Base-by-base conservation (phyloP, 352 stramenopile species). In the Aphanomyces stellatus region DNA sequence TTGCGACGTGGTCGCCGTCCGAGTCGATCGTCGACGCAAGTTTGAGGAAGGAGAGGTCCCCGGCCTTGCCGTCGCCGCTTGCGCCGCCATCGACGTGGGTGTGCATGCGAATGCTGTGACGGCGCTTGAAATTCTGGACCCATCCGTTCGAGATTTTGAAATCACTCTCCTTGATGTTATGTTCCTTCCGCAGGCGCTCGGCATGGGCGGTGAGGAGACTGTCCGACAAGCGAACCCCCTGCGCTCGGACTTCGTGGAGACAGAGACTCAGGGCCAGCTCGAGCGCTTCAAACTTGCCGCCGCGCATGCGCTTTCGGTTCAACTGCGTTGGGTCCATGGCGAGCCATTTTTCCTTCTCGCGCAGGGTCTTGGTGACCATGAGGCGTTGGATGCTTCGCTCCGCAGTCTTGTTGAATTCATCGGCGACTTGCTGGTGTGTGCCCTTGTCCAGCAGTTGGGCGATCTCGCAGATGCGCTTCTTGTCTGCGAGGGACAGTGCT, bases 141-240 rank as follows among this genome's bases (percentile, higher is more conserved):
- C 60, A 67, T 41, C 60, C 60, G n/a, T 67, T 67, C 60, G 60
- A 67, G 24, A 67, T 67, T 41, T 67, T 67, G n/a, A 67, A 67
- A 7, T 67, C 60, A 17, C 48, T 51, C 7, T 67, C 60, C 35
- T 67, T 67, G 60, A 67, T 67, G 49, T 67, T 35, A 33, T 51
- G 35, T 31, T 67, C 60, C 17, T 35, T 41, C 28, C 60, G 60
- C 17, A 67, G 49, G 3, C 60, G 43, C 30, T 67, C 60, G n/a
- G 60, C 60, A 30, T 67, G 60, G 17, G 60, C 48, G 6, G 60
- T 67, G 17, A 67, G 27, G 31, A 67, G 24, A 17, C 24, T 28
- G 34, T 67, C 60, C 30, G 60, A 67, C n/a, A 67, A 31, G 13
- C 60, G 60, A 40, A 13, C 42, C 19, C 60, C 60, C 13, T 60